These are phyloP conservation scores for Heterobasidion occidentale DNA, from an alignment of 1,284 basidiomycete species.

Conservation along the genomic window DNA sequence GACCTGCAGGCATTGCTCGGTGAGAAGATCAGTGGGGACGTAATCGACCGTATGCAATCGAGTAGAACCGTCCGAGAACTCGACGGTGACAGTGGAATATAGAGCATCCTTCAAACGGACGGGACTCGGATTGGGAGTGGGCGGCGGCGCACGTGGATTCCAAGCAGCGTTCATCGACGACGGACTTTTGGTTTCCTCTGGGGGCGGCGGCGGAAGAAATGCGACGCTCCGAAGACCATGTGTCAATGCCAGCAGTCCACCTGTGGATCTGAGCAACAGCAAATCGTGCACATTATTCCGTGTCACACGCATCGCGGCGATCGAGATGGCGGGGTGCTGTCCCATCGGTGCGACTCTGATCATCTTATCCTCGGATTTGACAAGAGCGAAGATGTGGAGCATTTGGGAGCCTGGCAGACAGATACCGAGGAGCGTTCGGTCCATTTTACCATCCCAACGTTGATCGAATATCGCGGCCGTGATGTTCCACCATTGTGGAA, in stretches of 20 bases:
- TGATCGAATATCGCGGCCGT: constrained; percentile 55
- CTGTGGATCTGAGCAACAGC: constrained; percentile 49
- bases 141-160: not conserved
- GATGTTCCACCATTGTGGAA: constrained; percentile 33
- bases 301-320: constrained; percentile 53
- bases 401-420: constrained; percentile 42
- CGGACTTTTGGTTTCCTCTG: constrained; percentile 18
- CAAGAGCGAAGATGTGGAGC: constrained; percentile 42
- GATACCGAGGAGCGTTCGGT: constrained; percentile 48
- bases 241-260: constrained; percentile 46
- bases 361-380: constrained; percentile 24
- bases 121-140: not conserved
- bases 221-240: constrained; percentile 42
- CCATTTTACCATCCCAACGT: constrained; percentile 47
- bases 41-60: constrained; percentile 19
- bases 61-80: constrained; percentile 13
- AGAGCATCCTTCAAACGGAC: constrained; percentile 16
- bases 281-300: constrained; percentile 60
- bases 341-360: constrained; percentile 32
- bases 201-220: constrained; percentile 20
- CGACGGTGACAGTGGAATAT: constrained; percentile 18
- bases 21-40: constrained; percentile 29
- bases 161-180: not conserved
- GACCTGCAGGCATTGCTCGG: constrained; percentile 50
- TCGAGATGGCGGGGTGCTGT: constrained; percentile 41